These are phyloP conservation scores for Apophysomyces trapeziformis DNA, from an alignment of 371 early-diverging fungal genomes.

Conservation along the genomic window DNA sequence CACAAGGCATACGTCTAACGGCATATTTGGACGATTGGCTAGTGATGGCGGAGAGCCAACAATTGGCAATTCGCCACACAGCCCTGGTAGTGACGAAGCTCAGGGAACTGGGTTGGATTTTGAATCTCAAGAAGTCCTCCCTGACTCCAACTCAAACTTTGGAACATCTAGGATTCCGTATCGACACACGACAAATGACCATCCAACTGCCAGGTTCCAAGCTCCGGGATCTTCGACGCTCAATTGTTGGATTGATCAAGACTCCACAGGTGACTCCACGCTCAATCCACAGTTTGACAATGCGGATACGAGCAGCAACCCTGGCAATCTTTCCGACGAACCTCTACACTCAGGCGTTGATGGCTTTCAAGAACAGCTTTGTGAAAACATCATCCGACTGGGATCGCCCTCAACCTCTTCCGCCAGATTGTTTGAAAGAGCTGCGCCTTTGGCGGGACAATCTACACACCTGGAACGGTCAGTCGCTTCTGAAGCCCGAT, in stretches of 20 bases:
- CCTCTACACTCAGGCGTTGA: too few relatives aligned
- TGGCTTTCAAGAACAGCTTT: too few relatives aligned
- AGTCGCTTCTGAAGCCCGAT: too few relatives aligned
- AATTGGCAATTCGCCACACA: constrained; percentile 14
- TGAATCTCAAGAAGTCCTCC: constrained; percentile 27
- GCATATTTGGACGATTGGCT: constrained; percentile 39
- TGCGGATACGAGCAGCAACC: constrained; percentile 29
- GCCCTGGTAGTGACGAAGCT: constrained; percentile 21
- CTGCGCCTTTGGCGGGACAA: too few relatives aligned
- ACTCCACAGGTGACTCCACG: constrained; percentile 4
- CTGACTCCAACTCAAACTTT: constrained; percentile 23
- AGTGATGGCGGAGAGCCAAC: constrained; percentile 14
- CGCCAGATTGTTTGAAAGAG: too few relatives aligned
- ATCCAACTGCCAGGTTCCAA: constrained; percentile 18
- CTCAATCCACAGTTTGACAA: constrained; percentile 25
- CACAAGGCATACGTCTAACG: constrained; percentile 25
- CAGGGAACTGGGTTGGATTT: constrained; percentile 21
- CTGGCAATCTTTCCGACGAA: constrained; percentile 28
- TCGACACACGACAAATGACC: constrained; percentile 21
- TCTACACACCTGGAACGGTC: too few relatives aligned
- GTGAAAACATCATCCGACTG: too few relatives aligned
- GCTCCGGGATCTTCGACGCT: constrained; percentile 20
- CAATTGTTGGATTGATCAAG: constrained; percentile 10
- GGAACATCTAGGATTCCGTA: constrained; percentile 27
- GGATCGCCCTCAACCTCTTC: too few relatives aligned